Base-by-base conservation (phyloP, 2,329 filamentous ascomycete species). In the Fusarium euwallaceae region DNA sequence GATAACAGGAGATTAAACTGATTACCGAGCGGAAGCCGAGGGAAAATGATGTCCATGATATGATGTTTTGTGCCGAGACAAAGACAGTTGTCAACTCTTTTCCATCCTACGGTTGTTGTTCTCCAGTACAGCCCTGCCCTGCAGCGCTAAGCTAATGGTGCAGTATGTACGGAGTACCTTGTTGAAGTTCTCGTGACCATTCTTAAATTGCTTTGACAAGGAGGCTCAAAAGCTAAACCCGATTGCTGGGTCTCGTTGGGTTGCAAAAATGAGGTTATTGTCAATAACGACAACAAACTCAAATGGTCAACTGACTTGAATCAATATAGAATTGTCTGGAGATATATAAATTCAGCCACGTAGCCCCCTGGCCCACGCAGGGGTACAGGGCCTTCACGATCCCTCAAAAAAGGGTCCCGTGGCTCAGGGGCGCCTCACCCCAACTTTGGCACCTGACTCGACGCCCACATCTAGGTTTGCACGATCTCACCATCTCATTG, bases 11-110 rank as follows among this genome's bases (percentile, higher is more conserved):
- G 24, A 29, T 32, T 29, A 27, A 45, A 27, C 24, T 53, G 16
- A 29, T 53, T 53, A 53, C 48, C 48, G 48, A 53, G 48, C 48
- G 48, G 24, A 53, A 53, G 48, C 48, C 48, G 48, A 53, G 24
- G 48, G 48, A 32, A 53, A 29, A n/a, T 8, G 27, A 8, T n/a
- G 48, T 51, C 45, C 24, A 53, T 53, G 48, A 53, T 53, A 53
- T 53, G 48, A 53, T 53, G 48, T 24, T 27, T 27, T 32, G 48
- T 53, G 27, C 48, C 17, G 27, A 53, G 27, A 34, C 32, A 34
- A 11, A 34, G 27, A 53, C 10, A 53, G 48, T 53, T 53, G 48
- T n/a, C 48, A 53, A 53, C 24, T 24, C 14, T 32, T 53, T 53
- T 32, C 27, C 27, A 27, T 51, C 24, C 45, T 51, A 24, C 24